Base-by-base conservation (phyloP, 2,329 filamentous ascomycete genomes). In the Penicillium sp. region DNA sequence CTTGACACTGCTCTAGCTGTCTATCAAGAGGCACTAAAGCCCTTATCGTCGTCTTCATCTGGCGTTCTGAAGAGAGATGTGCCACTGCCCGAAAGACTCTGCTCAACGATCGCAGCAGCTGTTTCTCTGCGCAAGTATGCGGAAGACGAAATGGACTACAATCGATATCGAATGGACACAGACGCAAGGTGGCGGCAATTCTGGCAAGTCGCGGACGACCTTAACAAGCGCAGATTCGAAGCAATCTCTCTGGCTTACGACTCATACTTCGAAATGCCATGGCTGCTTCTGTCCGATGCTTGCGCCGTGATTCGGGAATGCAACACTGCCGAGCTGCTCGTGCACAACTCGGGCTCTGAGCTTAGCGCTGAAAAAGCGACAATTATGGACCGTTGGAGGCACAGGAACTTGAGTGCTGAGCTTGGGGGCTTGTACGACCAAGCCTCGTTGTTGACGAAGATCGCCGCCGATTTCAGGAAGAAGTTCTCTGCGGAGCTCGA, bases 131-230 rank as follows among this genome's bases (percentile, higher is more conserved):
- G 79, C 30, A 80, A 80, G 38, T 73, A 71, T 19, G 70, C 79
- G 7, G 75, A 80, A 10, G 81, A 81, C 10, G 77, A 77, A 18
- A 80, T 87, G 65, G 85, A 94, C 56, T 87, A 87, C 53, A 80
- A 85, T 16, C 77, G 83, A 41, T 93, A 90, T 60, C 78, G 85
- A 41, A 71, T 75, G 21, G 82, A 87, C 20, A 82, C 84, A 37
- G 85, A 93, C 58, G 76, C 79, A 8, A 89, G 95, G 62, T 98
- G 93, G 93, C 81, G 86, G 48, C 80, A 86, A 35, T 94, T 94
- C 65, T 95, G 89, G 70, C 82, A 89, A 20, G 76, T 97, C 13
- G 76, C 94, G 13, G 76, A 86, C 9, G 90, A 95, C 60, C 71
- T 98, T 27, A 89, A 97, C 60, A 89, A 86, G 56, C 84, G 87